A percentile compares a stretch with the other conserved stretches of the same genome.
Conservation (phyloP, 768 basidiomycete genomes). For the Hebeloma cylindrosporum region DNA sequence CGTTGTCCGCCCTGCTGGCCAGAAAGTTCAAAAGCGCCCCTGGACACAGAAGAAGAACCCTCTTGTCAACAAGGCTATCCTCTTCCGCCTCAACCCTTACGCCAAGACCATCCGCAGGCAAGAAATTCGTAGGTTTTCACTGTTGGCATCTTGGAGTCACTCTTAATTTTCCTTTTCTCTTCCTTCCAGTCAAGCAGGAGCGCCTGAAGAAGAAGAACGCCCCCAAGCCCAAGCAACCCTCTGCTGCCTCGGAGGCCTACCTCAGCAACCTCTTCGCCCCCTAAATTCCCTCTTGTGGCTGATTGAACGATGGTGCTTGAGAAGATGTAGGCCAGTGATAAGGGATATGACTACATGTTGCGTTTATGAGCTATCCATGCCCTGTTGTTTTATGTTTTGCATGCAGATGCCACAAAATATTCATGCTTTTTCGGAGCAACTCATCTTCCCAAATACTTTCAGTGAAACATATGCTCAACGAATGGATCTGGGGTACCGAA, state of each 20-base stretch:
- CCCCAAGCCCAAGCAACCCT: slow-evolving; percentile 63
- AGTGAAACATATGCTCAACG: not conserved
- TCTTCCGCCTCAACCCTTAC: slow-evolving; percentile 98
- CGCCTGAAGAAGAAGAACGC: slow-evolving; percentile 63
- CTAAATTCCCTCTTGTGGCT: slow-evolving; percentile 38
- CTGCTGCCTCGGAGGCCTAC: slow-evolving; percentile 80
- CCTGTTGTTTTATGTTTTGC: slow-evolving; percentile 4
- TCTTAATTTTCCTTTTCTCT: slow-evolving; percentile 11
- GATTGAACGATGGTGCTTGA: not conserved
- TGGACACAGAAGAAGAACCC: slow-evolving; percentile 99
- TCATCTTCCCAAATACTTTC: not conserved
- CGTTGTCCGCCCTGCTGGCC: slow-evolving; percentile 86
- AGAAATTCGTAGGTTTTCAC: slow-evolving; percentile 70
- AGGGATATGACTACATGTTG: slow-evolving; percentile 9
- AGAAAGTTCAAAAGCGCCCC: slow-evolving; percentile 85
- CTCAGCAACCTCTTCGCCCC: slow-evolving; percentile 82
- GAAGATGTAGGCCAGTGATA: slow-evolving; percentile 4
- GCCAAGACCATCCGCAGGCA: slow-evolving; percentile 91
- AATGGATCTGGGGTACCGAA: no score
- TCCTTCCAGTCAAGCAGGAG: slow-evolving; percentile 71
- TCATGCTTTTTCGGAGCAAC: not conserved
- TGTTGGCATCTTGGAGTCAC: not conserved
- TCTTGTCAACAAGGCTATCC: slow-evolving; percentile 86
- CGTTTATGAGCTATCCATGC: slow-evolving; percentile 7
- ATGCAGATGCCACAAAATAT: slow-evolving; percentile 6